Conservation (phyloP, 1,139 yeast species). For the Dujonia santamariae region DNA sequence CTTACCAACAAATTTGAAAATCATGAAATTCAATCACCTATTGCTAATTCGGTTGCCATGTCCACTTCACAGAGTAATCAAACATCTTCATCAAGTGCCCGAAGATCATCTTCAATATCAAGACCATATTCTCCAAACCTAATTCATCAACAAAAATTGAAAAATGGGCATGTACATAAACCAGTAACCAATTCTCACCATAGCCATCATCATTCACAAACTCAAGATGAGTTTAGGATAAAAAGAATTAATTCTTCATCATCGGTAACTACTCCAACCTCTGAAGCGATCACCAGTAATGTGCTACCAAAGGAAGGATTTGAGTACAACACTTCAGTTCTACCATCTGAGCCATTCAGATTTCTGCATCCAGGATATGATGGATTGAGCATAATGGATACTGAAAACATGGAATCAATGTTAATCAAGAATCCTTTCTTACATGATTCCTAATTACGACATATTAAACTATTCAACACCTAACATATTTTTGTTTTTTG, state of each 20-base stretch:
- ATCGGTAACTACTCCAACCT: constrained; percentile 7
- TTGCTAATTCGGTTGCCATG: constrained; percentile 10
- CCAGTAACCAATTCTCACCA: constrained; percentile 16
- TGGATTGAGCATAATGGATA: constrained; percentile 13
- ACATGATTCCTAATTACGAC: neutral
- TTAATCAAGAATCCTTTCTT: constrained; percentile 13
- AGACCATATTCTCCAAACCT: constrained; percentile 16
- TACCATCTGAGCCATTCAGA: constrained; percentile 15
- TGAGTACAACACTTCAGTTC: constrained; percentile 4
- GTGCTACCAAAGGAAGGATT: constrained; percentile 1
- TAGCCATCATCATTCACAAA: neutral
- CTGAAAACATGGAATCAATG: constrained; percentile 12
- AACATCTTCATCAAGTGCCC: neutral
- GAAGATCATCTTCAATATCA: constrained; percentile 16
- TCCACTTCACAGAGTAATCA: constrained; percentile 7
- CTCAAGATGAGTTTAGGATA: constrained; percentile 5
- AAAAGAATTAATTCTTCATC: constrained; percentile 6
- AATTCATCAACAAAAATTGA: constrained; percentile 19
- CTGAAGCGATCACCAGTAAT: too few relatives aligned
- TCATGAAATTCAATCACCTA: constrained; percentile 27
- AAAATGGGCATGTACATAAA: constrained; percentile 28
- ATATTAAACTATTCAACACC: neutral
- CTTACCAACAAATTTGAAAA: constrained; percentile 28
- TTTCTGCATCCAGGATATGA: constrained; percentile 7
- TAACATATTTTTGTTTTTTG: neutral